These are phyloP conservation scores for Coprinopsis marcescibilis DNA, from an alignment of 768 basidiomycete genomes.

Conservation along the genomic window DNA sequence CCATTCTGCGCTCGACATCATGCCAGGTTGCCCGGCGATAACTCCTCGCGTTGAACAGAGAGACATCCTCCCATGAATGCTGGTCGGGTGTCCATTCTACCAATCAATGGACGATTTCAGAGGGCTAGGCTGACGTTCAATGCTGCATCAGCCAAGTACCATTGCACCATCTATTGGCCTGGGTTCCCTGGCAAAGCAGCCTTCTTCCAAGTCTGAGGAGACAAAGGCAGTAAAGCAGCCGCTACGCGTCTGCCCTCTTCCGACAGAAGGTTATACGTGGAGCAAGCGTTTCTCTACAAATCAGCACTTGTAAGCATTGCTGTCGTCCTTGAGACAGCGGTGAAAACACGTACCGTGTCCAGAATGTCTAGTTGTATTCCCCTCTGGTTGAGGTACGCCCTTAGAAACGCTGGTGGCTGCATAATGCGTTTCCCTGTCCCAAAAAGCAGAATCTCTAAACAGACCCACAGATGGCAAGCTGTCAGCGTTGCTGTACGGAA, in stretches of 20 bases:
- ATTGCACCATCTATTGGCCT: no score
- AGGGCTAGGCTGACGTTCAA: no score
- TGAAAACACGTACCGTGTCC: constrained; percentile 70
- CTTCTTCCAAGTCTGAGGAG: constrained; percentile 49
- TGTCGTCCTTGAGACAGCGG: not conserved
- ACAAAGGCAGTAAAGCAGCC: constrained; percentile 77
- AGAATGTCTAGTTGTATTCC: constrained; percentile 90
- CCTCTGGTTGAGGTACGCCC: constrained; percentile 60
- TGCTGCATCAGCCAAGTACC: no score
- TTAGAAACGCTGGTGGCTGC: constrained; percentile 63
- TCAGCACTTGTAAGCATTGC: not conserved
- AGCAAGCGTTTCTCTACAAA: constrained; percentile 80
- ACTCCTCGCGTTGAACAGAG: no score
- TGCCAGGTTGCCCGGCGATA: no score
- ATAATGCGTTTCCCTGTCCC: constrained; percentile 76
- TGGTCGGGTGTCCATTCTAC: no score
- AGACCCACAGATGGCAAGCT: not conserved
- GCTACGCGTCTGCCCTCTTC: constrained; percentile 94
- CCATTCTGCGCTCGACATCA: no score
- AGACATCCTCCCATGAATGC: no score
- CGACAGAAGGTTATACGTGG: constrained; percentile 88
- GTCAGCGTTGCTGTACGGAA: no score
- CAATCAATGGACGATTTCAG: no score
- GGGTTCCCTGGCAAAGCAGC: constrained; percentile 12
- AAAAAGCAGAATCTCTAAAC: constrained; percentile 78